Percentiles rank a stretch among this genome's conserved stretches.
Evolutionary conservation across 495 filamentous ascomycete genomes (phyloP).

Genomic region (Penicillium turbatum): DNA sequence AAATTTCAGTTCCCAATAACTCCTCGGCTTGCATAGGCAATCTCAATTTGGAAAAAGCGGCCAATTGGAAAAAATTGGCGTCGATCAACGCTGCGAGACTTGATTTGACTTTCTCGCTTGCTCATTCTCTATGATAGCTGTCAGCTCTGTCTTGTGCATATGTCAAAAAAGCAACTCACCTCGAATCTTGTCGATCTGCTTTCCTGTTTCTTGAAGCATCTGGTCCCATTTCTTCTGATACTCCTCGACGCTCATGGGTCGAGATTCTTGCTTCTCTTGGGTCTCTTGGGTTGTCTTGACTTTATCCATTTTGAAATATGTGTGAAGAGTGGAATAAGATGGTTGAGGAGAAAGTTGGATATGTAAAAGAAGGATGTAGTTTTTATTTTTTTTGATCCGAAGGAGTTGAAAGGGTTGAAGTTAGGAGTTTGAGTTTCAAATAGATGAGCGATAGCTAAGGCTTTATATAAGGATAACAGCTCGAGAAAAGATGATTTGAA

Average conservation of each 20-base stretch:
- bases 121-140: constrained; percentile 19
- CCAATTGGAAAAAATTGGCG: not conserved
- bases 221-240: constrained; percentile 26
- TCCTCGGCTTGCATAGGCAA: constrained; percentile 6
- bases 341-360: not conserved
- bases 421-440: not conserved
- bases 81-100: constrained; percentile 5
- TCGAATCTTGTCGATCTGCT: constrained; percentile 25
- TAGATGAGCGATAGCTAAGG: not conserved
- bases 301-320: constrained; percentile 7
- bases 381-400: not conserved
- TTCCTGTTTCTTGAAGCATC: constrained; percentile 23
- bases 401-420: not conserved
- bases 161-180: constrained; percentile 17
- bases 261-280: constrained; percentile 1
- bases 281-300: not conserved
- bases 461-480: constrained; percentile 10
- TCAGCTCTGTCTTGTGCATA: constrained; percentile 19
- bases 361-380: not conserved
- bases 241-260: constrained; percentile 15
- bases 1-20: not conserved
- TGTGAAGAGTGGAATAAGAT: not conserved
- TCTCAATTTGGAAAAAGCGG: not conserved
- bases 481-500: not conserved
- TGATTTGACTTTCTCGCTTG: constrained; percentile 10